Base-by-base conservation (phyloP, 2,329 filamentous ascomycete genomes). In the Colletotrichum eremochloae region DNA sequence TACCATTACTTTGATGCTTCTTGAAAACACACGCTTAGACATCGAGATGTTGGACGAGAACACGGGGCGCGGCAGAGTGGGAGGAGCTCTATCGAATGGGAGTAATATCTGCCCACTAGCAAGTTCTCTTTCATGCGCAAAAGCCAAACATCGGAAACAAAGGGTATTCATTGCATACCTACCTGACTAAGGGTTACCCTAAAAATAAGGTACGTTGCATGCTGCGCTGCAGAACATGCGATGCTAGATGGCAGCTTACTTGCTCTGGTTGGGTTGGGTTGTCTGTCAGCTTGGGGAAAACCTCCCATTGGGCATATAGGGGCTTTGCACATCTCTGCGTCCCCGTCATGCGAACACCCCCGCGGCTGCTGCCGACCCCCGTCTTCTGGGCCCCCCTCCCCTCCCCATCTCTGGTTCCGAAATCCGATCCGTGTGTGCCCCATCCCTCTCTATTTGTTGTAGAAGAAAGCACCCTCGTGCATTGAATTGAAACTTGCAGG, bases 141-240 rank as follows among this genome's bases (percentile, higher is more conserved):
- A 33, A 9, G 40, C 40, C 40, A 15, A 15, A 4, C 31, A 15
- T 15, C 50, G 44, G 18, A n/a, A 42, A 44, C 14, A 36, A 46
- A 36, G 18, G 48, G 20, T 38, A 11, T 44, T 42, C 44, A 11
- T 44, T 42, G 20, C 9, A 12, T n/a, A 24, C 24, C 24, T 24
- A 24, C 24, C 24, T 24, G 40, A 7, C 38, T 20, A 44, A 33
- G 33, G 53, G 53, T 38, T 29, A 44, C 11, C 15, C 42, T 44
- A 20, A 18, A 18, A 20, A 18, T 14, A 5, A 46, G 44, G 42
- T 44, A 20, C 42, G 18, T 8, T 44, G 40, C 18, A 20, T 20
- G 14, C 15, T 44, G 42, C 42, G 42, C 42, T 71, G 64, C 63
- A 58, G 64, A 63, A 68, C 3, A 68, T 58, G 68, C 63, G 68